phyloP scores from a whole-genome alignment of 169 alveolate species.

The Eimeria praecox region DNA sequence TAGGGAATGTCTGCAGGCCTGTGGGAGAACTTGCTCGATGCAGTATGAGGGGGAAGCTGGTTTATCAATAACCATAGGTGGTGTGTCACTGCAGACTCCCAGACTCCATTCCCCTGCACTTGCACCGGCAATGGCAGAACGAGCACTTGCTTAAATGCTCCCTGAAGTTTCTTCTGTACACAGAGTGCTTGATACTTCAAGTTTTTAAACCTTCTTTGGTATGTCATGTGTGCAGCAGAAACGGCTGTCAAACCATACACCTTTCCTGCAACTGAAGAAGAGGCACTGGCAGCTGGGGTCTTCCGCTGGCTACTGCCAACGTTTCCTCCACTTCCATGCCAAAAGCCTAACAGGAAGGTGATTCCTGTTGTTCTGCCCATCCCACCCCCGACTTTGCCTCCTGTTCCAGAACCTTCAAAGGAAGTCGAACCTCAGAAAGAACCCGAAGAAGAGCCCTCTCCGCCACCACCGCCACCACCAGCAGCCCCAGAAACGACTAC shows the following conservation, averaged over 20 bases:
- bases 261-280: constrained; percentile 57
- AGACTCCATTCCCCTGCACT: neutral
- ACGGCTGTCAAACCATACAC: constrained; percentile 30
- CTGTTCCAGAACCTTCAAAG: constrained; percentile 32
- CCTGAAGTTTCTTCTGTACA: neutral
- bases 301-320: constrained; percentile 53
- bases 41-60: constrained; percentile 31
- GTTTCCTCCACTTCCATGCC: constrained; percentile 26
- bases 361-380: constrained; percentile 33
- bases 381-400: constrained; percentile 46
- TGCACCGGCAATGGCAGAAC: neutral
- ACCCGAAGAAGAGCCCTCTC: constrained; percentile 32
- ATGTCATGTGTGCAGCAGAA: constrained; percentile 14
- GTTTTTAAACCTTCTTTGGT: neutral
- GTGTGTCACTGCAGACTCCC: neutral
- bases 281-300: constrained; percentile 61
- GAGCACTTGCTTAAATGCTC: neutral
- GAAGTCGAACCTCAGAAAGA: neutral
- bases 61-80: neutral
- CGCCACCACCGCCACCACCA: constrained; percentile 53
- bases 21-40: constrained; percentile 19
- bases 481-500: neutral
- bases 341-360: constrained; percentile 21
- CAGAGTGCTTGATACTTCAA: neutral
- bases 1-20: neutral